Evolutionary conservation across 768 basidiomycete genomes (phyloP).

Genomic region (Boletus rufocinnamomeus): DNA sequence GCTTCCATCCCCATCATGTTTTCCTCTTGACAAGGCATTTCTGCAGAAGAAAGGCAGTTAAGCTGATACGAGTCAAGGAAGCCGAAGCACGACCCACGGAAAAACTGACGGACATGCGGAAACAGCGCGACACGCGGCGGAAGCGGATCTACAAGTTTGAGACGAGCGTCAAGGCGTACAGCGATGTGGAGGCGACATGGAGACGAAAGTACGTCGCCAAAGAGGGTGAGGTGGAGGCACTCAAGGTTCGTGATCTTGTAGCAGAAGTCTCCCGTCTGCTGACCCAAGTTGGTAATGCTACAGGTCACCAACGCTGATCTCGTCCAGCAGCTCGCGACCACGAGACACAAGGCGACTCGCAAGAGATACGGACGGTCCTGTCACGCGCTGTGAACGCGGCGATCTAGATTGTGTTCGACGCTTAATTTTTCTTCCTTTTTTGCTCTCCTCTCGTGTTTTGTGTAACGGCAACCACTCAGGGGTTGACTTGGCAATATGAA

Average conservation of each 20-base stretch:
- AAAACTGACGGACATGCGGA: conserved; percentile 75
- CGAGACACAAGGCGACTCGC: conserved; percentile 61
- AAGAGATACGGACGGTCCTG: conserved; percentile 69
- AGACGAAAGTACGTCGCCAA: conserved; percentile 77
- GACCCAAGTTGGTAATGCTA: background rate
- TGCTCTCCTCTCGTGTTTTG: too few relatives aligned
- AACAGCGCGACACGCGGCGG: conserved; percentile 87
- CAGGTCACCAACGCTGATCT: conserved; percentile 78
- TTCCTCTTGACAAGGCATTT: background rate
- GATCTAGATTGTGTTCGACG: too few relatives aligned
- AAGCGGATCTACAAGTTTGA: conserved; percentile 94
- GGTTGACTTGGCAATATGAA: too few relatives aligned
- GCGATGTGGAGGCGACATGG: conserved; percentile 82
- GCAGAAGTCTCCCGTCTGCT: background rate
- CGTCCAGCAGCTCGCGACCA: conserved; percentile 61
- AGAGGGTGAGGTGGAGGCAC: conserved; percentile 86
- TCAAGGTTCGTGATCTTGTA: conserved; percentile 68
- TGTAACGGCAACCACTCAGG: too few relatives aligned
- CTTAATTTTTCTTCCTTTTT: too few relatives aligned
- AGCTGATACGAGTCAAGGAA: conserved; percentile 82
- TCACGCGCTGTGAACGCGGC: conserved; percentile 81
- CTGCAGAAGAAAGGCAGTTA: conserved; percentile 70
- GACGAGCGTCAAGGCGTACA: conserved; percentile 74
- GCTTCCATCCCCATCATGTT: background rate
- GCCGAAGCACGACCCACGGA: conserved; percentile 73